Conservation (phyloP, 352 stramenopile genomes). For the Hyaloperonospora arabidopsidis region DNA sequence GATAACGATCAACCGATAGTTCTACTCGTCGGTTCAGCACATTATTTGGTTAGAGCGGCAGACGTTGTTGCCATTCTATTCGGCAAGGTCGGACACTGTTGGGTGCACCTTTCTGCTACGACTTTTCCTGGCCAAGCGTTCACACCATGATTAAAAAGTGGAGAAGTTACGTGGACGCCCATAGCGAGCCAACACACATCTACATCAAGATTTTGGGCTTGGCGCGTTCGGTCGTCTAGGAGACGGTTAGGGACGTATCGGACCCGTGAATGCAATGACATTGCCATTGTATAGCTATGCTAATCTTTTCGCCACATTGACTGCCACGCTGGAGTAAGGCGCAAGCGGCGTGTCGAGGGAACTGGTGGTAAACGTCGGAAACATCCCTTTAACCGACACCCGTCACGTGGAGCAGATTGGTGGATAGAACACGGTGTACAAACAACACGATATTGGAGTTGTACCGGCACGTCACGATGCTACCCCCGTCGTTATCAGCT, state of each 20-base stretch:
- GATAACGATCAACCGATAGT: slow-evolving; percentile 73
- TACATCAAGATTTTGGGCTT: slow-evolving; percentile 86
- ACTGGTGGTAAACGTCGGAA: slow-evolving; percentile 86
- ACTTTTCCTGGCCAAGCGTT: slow-evolving; percentile 74
- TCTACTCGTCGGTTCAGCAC: slow-evolving; percentile 82
- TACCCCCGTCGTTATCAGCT: slow-evolving; percentile 79
- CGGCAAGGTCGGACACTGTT: slow-evolving; percentile 66
- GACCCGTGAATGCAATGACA: slow-evolving; percentile 95
- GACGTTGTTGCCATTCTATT: slow-evolving; percentile 51
- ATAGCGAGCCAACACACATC: slow-evolving; percentile 76
- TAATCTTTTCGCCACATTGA: slow-evolving; percentile 89
- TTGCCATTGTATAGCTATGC: slow-evolving; percentile 96
- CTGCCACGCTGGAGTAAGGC: slow-evolving; percentile 72
- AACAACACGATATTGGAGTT: slow-evolving; percentile 98
- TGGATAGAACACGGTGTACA: too few species aligned
- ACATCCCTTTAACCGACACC: too few species aligned
- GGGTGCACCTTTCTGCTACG: slow-evolving; percentile 69
- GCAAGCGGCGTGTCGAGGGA: slow-evolving; percentile 48
- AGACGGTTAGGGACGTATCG: slow-evolving; percentile 75
- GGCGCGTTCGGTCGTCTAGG: slow-evolving; percentile 75
- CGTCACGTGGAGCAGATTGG: slow-evolving; percentile 92
- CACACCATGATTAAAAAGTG: slow-evolving; percentile 88
- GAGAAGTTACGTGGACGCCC: slow-evolving; percentile 83
- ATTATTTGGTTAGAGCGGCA: slow-evolving; percentile 53
- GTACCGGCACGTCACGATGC: slow-evolving; percentile 85